Evolutionary conservation across 2,329 filamentous ascomycete genomes (phyloP).

Genomic region (Calonectria henricotiae): DNA sequence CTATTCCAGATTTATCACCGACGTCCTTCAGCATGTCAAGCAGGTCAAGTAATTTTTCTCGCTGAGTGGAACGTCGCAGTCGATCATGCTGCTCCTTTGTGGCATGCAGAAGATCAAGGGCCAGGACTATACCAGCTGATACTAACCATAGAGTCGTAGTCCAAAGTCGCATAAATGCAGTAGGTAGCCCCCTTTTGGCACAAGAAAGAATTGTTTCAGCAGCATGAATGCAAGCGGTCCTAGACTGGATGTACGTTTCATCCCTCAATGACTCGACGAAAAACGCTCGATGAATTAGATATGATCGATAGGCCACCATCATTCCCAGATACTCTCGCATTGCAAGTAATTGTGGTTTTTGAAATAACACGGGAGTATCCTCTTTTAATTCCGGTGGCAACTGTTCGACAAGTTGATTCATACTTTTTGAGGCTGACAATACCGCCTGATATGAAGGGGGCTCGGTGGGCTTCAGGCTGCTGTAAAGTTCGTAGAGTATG

Average conservation of each 20-base stretch:
- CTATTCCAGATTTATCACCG: background rate
- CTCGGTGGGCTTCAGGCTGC: background rate
- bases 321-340: constrained; percentile 11
- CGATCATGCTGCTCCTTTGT: constrained; percentile 2
- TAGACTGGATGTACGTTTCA: background rate
- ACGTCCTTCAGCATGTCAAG: constrained; percentile 1
- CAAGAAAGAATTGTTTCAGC: background rate
- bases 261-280: constrained; percentile 6
- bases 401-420: background rate
- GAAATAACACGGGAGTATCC: background rate
- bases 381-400: background rate
- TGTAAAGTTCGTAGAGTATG: constrained; percentile 9
- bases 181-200: background rate
- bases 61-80: background rate
- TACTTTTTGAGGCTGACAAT: background rate
- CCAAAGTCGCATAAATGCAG: constrained; percentile 15
- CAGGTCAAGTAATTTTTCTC: constrained; percentile 12
- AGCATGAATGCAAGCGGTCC: background rate
- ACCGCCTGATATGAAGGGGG: background rate
- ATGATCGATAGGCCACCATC: constrained; percentile 20
- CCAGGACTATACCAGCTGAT: constrained; percentile 11
- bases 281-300: constrained; percentile 8
- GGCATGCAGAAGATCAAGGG: constrained; percentile 1
- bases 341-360: background rate
- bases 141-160: constrained; percentile 11